Evolutionary conservation across 441 rosid genomes (phyloP).

Genomic region (Syzygium malaccense): DNA sequence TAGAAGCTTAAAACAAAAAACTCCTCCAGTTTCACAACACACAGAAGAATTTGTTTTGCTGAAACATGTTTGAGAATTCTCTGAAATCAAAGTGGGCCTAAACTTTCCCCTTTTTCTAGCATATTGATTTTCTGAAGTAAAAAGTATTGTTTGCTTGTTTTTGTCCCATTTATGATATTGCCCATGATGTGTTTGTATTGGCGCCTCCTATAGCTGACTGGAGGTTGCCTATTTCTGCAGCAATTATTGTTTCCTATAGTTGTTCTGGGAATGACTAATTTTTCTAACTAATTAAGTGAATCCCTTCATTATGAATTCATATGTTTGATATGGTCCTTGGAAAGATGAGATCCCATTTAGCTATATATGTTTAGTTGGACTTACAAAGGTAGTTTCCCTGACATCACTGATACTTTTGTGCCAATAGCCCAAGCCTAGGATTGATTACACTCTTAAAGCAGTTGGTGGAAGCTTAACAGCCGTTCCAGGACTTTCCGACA

Average conservation of each 20-base stretch:
- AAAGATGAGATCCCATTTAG: not conserved
- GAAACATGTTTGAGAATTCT: not conserved
- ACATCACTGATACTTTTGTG: not conserved
- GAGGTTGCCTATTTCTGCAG: not conserved
- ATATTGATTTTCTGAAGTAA: not conserved
- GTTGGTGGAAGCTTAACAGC: slow-evolving; percentile 99
- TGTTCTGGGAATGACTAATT: slow-evolving; percentile 18
- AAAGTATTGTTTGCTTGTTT: not conserved
- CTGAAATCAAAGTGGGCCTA: not conserved
- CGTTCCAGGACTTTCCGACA: slow-evolving; percentile 89
- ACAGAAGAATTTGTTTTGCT: not conserved
- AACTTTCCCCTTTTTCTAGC: not conserved
- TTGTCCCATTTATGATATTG: not conserved
- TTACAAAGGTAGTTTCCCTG: not conserved
- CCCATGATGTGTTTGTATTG: not conserved
- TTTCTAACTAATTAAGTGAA: slow-evolving; percentile 45
- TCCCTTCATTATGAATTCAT: not conserved
- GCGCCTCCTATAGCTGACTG: not conserved
- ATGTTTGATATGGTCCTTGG: not conserved
- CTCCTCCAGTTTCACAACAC: not conserved
- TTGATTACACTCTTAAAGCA: slow-evolving; percentile 90
- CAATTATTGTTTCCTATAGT: not conserved
- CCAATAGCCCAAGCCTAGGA: slow-evolving; percentile 47
- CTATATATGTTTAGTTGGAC: not conserved
- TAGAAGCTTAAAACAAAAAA: not conserved